phyloP scores from a whole-genome alignment of 2,329 filamentous ascomycete species.

The Epichloe coenophiala region DNA sequence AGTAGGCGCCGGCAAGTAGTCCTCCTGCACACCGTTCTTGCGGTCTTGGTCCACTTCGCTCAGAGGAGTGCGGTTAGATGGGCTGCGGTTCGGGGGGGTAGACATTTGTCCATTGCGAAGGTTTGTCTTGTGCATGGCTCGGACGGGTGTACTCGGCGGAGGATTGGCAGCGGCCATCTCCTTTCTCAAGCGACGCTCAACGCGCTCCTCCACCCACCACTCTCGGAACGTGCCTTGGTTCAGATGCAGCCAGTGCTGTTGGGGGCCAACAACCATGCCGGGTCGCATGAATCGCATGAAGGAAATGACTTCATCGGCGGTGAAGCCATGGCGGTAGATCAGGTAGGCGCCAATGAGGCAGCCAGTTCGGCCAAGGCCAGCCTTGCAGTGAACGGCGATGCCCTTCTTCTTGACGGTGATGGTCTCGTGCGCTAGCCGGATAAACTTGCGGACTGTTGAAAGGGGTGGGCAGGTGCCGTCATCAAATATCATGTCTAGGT shows the following conservation, averaged over 20 bases:
- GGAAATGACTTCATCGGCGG: conserved; percentile 90
- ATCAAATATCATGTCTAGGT: conserved; percentile 99
- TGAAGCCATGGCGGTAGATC: conserved; percentile 95
- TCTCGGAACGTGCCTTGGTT: conserved; percentile 97
- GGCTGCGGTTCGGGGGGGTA: conserved; percentile 71
- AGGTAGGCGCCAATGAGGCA: conserved; percentile 95
- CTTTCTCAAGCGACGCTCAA: conserved; percentile 53
- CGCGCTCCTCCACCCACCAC: conserved; percentile 89
- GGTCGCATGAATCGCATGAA: conserved; percentile 99
- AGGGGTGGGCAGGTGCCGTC: conserved; percentile 91
- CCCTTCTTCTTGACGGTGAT: conserved; percentile 84
- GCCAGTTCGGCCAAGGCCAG: conserved; percentile 85
- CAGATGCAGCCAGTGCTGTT: conserved; percentile 97
- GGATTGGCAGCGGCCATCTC: conserved; percentile 38
- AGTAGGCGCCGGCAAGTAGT: conserved; percentile 87
- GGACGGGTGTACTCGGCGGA: conserved; percentile 45
- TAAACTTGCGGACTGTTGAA: conserved; percentile 83
- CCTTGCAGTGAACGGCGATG: conserved; percentile 97
- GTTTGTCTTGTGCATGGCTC: conserved; percentile 45
- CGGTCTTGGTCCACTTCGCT: conserved; percentile 83
- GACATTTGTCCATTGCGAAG: conserved; percentile 55
- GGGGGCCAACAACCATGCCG: conserved; percentile 96
- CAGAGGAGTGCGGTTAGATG: conserved; percentile 69
- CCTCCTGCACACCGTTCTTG: conserved; percentile 60
- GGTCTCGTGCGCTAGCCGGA: conserved; percentile 85